Percentiles rank a stretch among this genome's conserved stretches.
Conservation (phyloP, 2,329 filamentous ascomycete genomes). For the Leptographium radiaticola region DNA sequence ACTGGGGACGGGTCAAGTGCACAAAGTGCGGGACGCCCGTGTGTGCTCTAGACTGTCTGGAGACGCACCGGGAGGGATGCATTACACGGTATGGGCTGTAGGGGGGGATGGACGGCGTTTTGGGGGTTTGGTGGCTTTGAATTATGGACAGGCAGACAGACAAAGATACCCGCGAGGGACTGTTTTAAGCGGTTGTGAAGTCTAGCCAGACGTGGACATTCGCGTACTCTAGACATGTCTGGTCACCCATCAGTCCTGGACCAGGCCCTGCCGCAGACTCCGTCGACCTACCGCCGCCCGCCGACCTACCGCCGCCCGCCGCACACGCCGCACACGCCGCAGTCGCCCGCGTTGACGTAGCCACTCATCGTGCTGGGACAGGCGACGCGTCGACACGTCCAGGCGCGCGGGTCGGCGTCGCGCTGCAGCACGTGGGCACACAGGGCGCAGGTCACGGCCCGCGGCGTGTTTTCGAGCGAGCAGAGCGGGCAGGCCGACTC, state of each 20-base stretch:
- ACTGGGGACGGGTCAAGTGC: constrained; percentile 67
- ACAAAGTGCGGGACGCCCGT: constrained; percentile 65
- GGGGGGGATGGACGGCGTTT: background rate
- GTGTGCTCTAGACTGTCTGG: constrained; percentile 65
- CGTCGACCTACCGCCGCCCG: too few species aligned
- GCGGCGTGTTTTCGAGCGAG: constrained; percentile 47
- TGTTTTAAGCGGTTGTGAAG: too few species aligned
- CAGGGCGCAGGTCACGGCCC: constrained; percentile 46
- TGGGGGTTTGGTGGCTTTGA: background rate
- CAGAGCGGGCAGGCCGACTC: constrained; percentile 44
- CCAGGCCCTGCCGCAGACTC: too few species aligned
- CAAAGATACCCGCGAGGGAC: too few species aligned
- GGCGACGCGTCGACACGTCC: constrained; percentile 44
- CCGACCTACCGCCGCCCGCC: constrained; percentile 27
- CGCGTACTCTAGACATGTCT: too few species aligned
- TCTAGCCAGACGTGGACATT: too few species aligned
- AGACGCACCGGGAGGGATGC: constrained; percentile 58
- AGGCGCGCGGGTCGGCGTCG: constrained; percentile 39
- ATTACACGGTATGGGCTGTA: constrained; percentile 48
- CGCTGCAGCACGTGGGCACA: constrained; percentile 58
- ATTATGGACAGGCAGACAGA: background rate
- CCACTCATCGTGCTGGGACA: constrained; percentile 40
- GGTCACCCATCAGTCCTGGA: too few species aligned
- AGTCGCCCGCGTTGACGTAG: constrained; percentile 60
- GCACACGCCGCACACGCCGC: constrained; percentile 57